Evolutionary conservation across 2,329 filamentous ascomycete species (phyloP), one percentile per base, ranked within the genome.

Genomic region (Diaporthe citrichinensis): DNA sequence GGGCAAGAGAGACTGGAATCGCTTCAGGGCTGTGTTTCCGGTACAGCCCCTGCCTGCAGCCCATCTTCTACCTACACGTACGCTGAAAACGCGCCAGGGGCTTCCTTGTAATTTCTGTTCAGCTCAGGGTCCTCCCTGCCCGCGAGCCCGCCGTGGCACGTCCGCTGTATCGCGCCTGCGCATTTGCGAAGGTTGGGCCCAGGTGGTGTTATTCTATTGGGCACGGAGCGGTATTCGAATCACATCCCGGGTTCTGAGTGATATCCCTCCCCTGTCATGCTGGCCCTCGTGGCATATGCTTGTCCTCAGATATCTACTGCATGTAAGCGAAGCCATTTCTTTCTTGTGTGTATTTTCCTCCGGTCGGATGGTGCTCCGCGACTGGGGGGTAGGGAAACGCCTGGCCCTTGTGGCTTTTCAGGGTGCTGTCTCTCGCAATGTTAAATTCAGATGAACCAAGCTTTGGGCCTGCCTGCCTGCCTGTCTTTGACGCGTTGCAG

Each of bases 91-190:
- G 28, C 34, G 34, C 34, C 15, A 31, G 65, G 65, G 34, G 53
- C 34, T n/a, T 69, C 65, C 65, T 69, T 69, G 65, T 53, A 69
- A 39, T 41, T n/a, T 25, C 46, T 53, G 65, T 55, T 69, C 49
- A 69, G 65, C 65, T 55, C 28, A 20, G 31, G 61, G 61, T 34
- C 61, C 51, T 31, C 41, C 61, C 28, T 49, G 61, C 61, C 61
- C 34, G 57, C 23, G 20, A 59, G 59, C 59, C 59, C 31, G 65
- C 34, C 31, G 9, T 28, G 49, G 44, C 23, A 25, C 44, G 44
- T 51, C 44, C 65, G 65, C 46, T 68, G 14, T 51, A n/a, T n/a
- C 44, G 46, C 62, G 44, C 65, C 65, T 53, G 65, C 65, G n/a
- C 46, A 53, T 28, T 12, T 68, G 65, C 46, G 46, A 10, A 51